These are phyloP conservation scores for Clohesyomyces aquaticus DNA, from an alignment of 495 filamentous ascomycete species.

Conservation along the genomic window DNA sequence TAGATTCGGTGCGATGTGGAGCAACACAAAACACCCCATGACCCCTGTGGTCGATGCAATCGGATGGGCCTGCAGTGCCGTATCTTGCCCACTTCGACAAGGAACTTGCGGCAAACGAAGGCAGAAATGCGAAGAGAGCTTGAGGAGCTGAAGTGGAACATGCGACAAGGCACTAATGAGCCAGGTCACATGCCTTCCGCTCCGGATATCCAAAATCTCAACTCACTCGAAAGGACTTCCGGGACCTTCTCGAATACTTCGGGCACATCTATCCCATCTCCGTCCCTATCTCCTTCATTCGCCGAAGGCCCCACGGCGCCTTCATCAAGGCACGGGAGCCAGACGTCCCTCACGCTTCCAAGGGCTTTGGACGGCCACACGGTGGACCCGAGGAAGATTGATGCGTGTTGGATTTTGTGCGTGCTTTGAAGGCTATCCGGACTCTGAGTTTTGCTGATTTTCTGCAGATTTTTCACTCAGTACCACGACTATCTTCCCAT, in stretches of 20 bases:
- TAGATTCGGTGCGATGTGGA: conserved; percentile 39
- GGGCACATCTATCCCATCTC: not conserved
- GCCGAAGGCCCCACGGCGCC: not conserved
- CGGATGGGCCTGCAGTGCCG: conserved; percentile 31
- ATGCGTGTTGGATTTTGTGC: conserved; percentile 29
- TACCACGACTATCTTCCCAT: conserved; percentile 56
- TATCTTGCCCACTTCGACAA: conserved; percentile 32
- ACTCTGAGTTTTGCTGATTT: not conserved
- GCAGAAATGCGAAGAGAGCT: conserved; percentile 38
- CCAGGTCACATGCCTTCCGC: conserved; percentile 7
- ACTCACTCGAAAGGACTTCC: not conserved
- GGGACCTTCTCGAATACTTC: not conserved
- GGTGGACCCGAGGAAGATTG: conserved; percentile 30
- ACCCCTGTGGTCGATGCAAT: conserved; percentile 28
- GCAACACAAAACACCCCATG: conserved; percentile 24
- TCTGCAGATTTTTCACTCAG: conserved; percentile 53
- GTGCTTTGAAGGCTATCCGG: not conserved
- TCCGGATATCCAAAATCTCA: conserved; percentile 7
- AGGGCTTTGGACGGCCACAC: conserved; percentile 14
- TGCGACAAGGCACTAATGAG: conserved; percentile 11
- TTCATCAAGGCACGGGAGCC: not conserved
- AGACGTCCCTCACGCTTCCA: not conserved
- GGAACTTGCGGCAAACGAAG: conserved; percentile 37
- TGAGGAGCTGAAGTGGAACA: conserved; percentile 32
- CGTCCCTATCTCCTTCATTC: conserved; percentile 1